Conservation (phyloP, 2,329 filamentous ascomycete genomes). For the Ophiostoma novo-ulmi region DNA sequence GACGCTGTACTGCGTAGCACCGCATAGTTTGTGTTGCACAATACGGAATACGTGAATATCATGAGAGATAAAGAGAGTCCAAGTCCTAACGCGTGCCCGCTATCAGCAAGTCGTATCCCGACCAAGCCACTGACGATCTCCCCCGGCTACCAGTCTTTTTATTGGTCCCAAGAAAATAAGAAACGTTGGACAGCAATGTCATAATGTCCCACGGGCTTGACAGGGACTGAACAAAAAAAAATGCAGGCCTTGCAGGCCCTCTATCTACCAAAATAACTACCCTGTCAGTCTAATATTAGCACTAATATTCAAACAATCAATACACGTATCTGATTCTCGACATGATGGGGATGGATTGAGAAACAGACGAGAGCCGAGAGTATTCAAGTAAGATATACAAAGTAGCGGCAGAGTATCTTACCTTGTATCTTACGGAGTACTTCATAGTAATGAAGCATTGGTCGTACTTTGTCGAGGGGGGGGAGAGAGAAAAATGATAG, state of each 20-base stretch:
- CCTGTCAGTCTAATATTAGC: not conserved
- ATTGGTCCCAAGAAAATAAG: not conserved
- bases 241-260: too few species aligned
- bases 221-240: not conserved
- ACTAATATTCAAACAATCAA: not conserved
- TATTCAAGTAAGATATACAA: not conserved
- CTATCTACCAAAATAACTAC: not conserved
- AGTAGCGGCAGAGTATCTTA: not conserved
- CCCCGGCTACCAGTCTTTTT: not conserved
- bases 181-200: not conserved
- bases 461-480: too few species aligned
- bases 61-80: not conserved
- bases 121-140: conserved; percentile 3
- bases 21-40: not conserved
- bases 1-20: not conserved
- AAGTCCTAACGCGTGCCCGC: not conserved
- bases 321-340: not conserved
- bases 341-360: not conserved
- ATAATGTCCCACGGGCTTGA: not conserved
- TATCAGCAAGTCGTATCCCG: not conserved
- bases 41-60: not conserved
- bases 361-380: not conserved
- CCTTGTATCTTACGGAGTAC: too few species aligned
- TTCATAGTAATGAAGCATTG: too few species aligned
- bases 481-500: not conserved